Evolutionary conservation across 345 rosid species (phyloP), one percentile per base, ranked within the genome.

Genomic region (Eutrema heterophyllum): DNA sequence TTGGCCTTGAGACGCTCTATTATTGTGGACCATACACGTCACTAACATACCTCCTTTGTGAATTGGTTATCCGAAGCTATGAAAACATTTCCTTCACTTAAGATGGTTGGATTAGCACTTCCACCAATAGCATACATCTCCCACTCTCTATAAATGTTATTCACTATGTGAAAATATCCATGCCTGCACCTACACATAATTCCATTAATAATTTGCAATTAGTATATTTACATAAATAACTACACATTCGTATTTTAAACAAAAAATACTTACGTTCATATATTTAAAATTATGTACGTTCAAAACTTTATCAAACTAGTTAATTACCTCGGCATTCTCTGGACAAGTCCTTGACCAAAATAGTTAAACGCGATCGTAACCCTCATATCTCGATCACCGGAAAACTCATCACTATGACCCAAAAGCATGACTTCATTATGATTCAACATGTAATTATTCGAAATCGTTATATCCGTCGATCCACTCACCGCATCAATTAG

Each of bases 91-190:
- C 90, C 92, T 73, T 87, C 88, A 54, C 95, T 89, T 55, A 84
- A 83, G 61, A 87, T 89, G 4, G 95, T 89, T 15, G 92, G 95
- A 71, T 82, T 81, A 11, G 95, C 92, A 71, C 92, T 87, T 73
- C 92, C 95, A 32, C 90, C 90, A 53, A 87, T 84, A 14, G 87
- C 90, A 78, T 86, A 87, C 87, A 81, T 86, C 65, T 83, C 73
- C 96, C 96, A 86, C 13, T 84, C 82, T 18, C 66, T 16, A 73
- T 89, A 86, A 33, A 85, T 73, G 48, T 85, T 89, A 60, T 87
- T 87, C 49, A 89, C 87, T 48, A 89, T 81, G 74, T 89, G 92
- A 80, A 87, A 87, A 76, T 81, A 84, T 9, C 96, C 90, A 81
- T 84, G 89, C 55, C 96, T 80, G 63, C 92, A 87, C 78, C 89